Percentiles rank a stretch among this genome's conserved stretches.
Evolutionary conservation across 2,329 filamentous ascomycete species (phyloP).

Genomic region (Epichloe gansuensis): DNA sequence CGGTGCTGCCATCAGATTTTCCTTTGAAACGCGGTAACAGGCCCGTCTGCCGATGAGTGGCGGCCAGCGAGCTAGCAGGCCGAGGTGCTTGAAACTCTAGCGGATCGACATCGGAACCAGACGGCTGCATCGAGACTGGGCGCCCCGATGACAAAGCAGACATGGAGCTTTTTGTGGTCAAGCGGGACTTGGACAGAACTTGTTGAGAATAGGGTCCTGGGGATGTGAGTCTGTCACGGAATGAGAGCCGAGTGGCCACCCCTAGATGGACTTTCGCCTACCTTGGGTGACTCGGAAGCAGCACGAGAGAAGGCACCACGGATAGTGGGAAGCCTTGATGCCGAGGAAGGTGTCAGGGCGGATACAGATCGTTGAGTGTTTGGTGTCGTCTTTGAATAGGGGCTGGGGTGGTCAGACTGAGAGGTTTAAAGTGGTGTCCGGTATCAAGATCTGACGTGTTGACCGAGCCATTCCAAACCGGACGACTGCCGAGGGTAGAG

Average conservation of each 20-base stretch:
- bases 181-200: conserved; percentile 30
- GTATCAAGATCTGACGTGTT: conserved; percentile 52
- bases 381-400: conserved; percentile 36
- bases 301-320: conserved; percentile 36
- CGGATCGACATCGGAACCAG: conserved; percentile 20
- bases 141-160: conserved; percentile 30
- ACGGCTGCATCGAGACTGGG: conserved; percentile 42
- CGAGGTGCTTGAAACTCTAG: conserved; percentile 25
- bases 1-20: conserved; percentile 23
- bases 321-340: conserved; percentile 35
- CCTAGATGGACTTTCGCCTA: conserved; percentile 34
- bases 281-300: conserved; percentile 34
- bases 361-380: conserved; percentile 29
- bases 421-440: conserved; percentile 56
- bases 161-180: conserved; percentile 32
- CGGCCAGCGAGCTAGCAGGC: conserved; percentile 45
- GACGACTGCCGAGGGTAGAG: conserved; percentile 42
- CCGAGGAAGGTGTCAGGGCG: conserved; percentile 28
- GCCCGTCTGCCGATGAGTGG: conserved; percentile 36
- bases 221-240: conserved; percentile 40
- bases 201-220: conserved; percentile 37
- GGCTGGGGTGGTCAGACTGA: conserved; percentile 49
- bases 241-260: conserved; percentile 34
- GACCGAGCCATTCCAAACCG: conserved; percentile 60
- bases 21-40: conserved; percentile 38